Conservation (phyloP, 2,329 filamentous ascomycete genomes). For the Aspergillus sp. region DNA sequence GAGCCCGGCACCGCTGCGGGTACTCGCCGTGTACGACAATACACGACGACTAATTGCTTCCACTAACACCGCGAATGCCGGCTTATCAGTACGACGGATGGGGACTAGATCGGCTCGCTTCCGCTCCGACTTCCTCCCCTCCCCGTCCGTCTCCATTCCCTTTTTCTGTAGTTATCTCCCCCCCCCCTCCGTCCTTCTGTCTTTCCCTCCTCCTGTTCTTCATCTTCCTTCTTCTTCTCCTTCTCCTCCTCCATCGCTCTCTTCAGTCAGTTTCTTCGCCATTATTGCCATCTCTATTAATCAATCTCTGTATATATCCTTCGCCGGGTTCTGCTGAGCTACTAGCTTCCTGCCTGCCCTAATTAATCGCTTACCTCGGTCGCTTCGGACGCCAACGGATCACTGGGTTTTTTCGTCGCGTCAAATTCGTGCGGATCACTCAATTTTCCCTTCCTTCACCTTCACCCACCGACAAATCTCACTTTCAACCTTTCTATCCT, state of each 20-base stretch:
- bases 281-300: neutral
- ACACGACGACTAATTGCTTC: neutral
- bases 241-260: constrained; percentile 1
- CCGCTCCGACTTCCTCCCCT: constrained; percentile 14
- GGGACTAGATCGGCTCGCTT: constrained; percentile 12
- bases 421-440: constrained; percentile 12
- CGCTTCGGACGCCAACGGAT: constrained; percentile 31
- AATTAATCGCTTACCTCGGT: constrained; percentile 16
- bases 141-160: constrained; percentile 8
- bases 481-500: constrained; percentile 6
- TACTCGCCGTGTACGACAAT: neutral
- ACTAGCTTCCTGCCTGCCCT: constrained; percentile 7
- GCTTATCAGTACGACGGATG: constrained; percentile 13
- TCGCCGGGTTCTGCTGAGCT: constrained; percentile 3
- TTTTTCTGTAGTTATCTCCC: constrained; percentile 8
- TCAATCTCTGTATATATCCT: neutral
- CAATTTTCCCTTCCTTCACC: constrained; percentile 12
- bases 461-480: constrained; percentile 6
- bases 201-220: constrained; percentile 13
- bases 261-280: neutral
- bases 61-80: neutral
- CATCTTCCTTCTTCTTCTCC: constrained; percentile 3
- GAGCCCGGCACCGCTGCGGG: no score
- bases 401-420: constrained; percentile 19
- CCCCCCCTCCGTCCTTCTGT: constrained; percentile 14